Conservation (phyloP, 2,329 filamentous ascomycete genomes). For the Orbilia blumenaviensis region DNA sequence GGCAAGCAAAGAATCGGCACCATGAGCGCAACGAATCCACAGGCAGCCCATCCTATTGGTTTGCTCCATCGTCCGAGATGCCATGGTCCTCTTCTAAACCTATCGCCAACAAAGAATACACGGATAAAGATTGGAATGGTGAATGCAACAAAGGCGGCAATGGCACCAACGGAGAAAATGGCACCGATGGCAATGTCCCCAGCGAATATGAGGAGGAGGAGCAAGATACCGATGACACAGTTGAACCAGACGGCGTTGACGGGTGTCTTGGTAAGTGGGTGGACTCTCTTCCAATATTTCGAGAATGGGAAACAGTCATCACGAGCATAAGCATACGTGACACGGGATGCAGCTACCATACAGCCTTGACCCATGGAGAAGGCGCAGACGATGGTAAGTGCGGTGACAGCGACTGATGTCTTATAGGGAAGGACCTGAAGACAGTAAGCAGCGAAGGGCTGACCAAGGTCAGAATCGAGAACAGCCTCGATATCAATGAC, state of each 20-base stretch:
- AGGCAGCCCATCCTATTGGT: constrained; percentile 68
- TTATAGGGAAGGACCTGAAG: constrained; percentile 72
- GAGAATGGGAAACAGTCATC: constrained; percentile 75
- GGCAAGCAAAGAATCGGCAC: constrained; percentile 75
- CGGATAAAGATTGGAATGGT: constrained; percentile 69
- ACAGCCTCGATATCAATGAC: constrained; percentile 71
- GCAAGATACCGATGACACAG: constrained; percentile 68
- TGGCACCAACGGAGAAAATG: constrained; percentile 75
- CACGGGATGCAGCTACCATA: constrained; percentile 72
- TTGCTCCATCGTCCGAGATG: constrained; percentile 70
- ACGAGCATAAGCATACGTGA: constrained; percentile 77
- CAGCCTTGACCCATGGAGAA: constrained; percentile 78
- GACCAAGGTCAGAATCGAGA: constrained; percentile 71
- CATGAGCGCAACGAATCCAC: constrained; percentile 72
- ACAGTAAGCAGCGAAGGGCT: constrained; percentile 76
- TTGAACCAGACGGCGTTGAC: constrained; percentile 78
- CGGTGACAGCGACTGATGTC: constrained; percentile 70
- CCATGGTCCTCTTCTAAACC: constrained; percentile 75
- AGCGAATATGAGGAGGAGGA: constrained; percentile 73
- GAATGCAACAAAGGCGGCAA: constrained; percentile 73
- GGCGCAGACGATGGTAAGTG: constrained; percentile 73
- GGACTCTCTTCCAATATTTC: constrained; percentile 69
- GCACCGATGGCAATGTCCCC: constrained; percentile 72
- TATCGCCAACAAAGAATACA: constrained; percentile 69
- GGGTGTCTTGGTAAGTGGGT: constrained; percentile 70